Evolutionary conservation across 1,284 basidiomycete genomes (phyloP), one percentile per base, ranked within the genome.

Genomic region (Microbotryomycetes sp.): DNA sequence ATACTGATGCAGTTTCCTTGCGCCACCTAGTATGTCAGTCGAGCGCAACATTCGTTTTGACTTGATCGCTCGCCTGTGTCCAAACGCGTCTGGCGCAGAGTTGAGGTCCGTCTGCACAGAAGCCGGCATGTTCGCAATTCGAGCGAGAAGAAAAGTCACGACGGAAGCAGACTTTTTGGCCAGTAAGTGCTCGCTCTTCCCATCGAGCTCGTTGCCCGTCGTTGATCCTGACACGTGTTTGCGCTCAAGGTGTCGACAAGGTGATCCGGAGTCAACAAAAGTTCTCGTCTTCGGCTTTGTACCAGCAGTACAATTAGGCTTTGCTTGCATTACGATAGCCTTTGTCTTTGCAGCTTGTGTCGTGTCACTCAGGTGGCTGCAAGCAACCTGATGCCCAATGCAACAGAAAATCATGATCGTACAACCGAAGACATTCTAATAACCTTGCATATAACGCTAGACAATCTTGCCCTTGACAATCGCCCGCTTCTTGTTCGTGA

Each of bases 61-160:
- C 73, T 83, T 99, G 46, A 96, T 99, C 72, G 93, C 94, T 23
- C 86, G 96, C 35, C 78, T 98, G 61, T 99, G 96, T 76, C 94
- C 96, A 21, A 97, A 97, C 75, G 93, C 94, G 2, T 97, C 96
- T 3, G 96, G 96, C 68, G 96, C 96, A 26, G 96, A 99, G 77
- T 78, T 99, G 63, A 86, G 93, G 56, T 92, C 90, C 27, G 94
- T 98, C 9, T 93, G 93, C 9, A 98, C 96, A 18, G 96, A 97
- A 81, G 96, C 96, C 35, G 96, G 96, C 47, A 98, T 99, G 96
- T 99, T 97, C 78, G 94, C 96, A 1, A 99, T 99, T 71, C 87
- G 96, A 63, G 90, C 92, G 58, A 81, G 96, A 70, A 83, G 96
- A 76, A 97, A 98, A 78, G 91, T 98, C 6, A 92, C 94, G 0